Percentiles rank a stretch among this genome's conserved stretches.
phyloP scores from a whole-genome alignment of 106 monocot species.

The Ottelia alismoides region DNA sequence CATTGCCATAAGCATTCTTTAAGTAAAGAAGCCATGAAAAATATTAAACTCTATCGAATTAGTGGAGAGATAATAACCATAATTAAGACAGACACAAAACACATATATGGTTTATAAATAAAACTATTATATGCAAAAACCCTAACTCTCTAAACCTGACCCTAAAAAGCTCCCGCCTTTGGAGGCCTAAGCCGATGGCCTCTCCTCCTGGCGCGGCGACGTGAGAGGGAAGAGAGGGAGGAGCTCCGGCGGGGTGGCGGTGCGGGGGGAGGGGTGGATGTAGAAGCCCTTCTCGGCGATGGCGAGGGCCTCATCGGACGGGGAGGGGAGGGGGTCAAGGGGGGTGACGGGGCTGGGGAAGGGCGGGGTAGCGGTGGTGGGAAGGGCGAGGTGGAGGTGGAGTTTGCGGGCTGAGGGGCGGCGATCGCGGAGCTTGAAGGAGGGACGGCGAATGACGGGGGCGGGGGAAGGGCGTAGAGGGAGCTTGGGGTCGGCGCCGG shows the following conservation, averaged over 20 bases:
- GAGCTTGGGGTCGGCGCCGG: slow-evolving; percentile 4
- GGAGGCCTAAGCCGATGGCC: too few relatives aligned
- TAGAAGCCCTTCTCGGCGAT: slow-evolving; percentile 18
- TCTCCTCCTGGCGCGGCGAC: too few relatives aligned
- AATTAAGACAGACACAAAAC: too few relatives aligned
- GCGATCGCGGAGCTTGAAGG: slow-evolving; percentile 42
- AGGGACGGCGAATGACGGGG: slow-evolving; percentile 3
- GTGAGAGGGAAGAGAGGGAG: slow-evolving; percentile 15
- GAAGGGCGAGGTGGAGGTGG: neutral
- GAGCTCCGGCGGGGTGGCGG: slow-evolving; percentile 1
- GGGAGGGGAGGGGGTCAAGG: neutral
- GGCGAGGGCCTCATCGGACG: slow-evolving; percentile 26
- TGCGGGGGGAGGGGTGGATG: slow-evolving; percentile 22
- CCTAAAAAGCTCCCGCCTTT: too few relatives aligned
- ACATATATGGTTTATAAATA: too few relatives aligned
- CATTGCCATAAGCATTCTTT: too few relatives aligned
- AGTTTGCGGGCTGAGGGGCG: slow-evolving; percentile 18
- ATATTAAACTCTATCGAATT: too few relatives aligned
- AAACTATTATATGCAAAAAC: too few relatives aligned
- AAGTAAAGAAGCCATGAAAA: too few relatives aligned
- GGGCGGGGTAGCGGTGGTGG: slow-evolving; percentile 9
- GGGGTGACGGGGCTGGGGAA: slow-evolving; percentile 26
- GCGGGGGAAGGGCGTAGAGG: neutral
- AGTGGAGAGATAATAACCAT: too few relatives aligned
- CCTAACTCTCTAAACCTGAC: too few relatives aligned